Base-by-base conservation (phyloP, 768 basidiomycete genomes). In the Kwoniella sp. region DNA sequence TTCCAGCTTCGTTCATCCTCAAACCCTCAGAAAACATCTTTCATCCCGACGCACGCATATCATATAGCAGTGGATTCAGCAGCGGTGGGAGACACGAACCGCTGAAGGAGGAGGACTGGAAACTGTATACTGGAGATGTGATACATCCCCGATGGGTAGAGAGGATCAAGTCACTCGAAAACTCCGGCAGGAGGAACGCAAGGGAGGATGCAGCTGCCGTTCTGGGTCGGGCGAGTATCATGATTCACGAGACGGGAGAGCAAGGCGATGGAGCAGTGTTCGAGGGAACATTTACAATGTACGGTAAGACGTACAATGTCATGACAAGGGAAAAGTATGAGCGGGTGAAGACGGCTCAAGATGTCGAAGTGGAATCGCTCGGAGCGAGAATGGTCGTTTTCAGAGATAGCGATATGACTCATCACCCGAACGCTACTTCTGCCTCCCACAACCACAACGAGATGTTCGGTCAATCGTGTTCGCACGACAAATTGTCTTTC, bases 141-240 rank as follows among this genome's bases (percentile, higher is more conserved):
- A 82, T 92, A 56, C 82, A 85, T 58, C 81, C 83, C n/a, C 76
- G 84, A 24, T 70, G 40, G 78, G 74, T 55, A 74, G 83, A 50
- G 83, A 83, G 62, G 78, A 83, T 55, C 36, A 68, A 64, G 46
- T 33, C 59, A 26, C 63, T 65, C 26, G 74, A 76, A 47, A 46
- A 55, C 19, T 37, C 46, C 15, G 71, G 71, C n/a, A 8, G 58
- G 27, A 47, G 63, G 22, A 49, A 49, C 24, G 54, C 37, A 10
- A 19, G 47, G 29, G 55, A 60, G 51, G 64, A 65, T n/a, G 67
- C 70, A 10, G 79, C 83, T 27, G 60, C 72, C 27, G 84, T 84
- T 46, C 82, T 88, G 12, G 91, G 91, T 25, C 89, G 88, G 86
- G 90, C 90, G 19, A 86, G 88, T 22, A 86, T 93, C 68, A 85